phyloP scores from a whole-genome alignment of 768 basidiomycete genomes.

The Tylopilus balloui region DNA sequence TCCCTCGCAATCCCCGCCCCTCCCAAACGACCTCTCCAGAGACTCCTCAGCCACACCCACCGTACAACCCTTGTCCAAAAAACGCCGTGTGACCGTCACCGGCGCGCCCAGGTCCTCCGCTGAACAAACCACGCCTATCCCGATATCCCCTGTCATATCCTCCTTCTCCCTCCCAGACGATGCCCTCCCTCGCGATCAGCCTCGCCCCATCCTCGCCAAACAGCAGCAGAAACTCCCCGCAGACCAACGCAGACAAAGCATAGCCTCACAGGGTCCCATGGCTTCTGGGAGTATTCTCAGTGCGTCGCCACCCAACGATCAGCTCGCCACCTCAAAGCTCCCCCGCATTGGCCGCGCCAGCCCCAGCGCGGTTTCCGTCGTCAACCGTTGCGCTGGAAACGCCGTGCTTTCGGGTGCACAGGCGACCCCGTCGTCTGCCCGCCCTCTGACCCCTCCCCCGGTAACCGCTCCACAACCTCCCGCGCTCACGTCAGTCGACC shows the following conservation, averaged over 20 bases:
- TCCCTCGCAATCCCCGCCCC: conserved; percentile 36
- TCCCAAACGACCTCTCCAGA: conserved; percentile 5
- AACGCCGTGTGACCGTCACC: conserved; percentile 67
- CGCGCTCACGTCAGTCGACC: conserved; percentile 14
- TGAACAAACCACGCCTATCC: conserved; percentile 47
- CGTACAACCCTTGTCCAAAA: conserved; percentile 47
- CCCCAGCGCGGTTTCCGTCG: conserved; percentile 29
- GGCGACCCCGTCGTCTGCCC: conserved; percentile 20
- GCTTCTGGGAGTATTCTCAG: conserved; percentile 25
- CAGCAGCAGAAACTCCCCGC: conserved; percentile 69
- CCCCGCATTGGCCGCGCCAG: conserved; percentile 36
- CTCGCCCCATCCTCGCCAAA: conserved; percentile 55
- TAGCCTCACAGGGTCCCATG: conserved; percentile 24
- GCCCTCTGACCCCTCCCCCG: conserved; percentile 23
- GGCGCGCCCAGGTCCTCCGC: conserved; percentile 44
- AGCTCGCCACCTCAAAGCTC: conserved; percentile 28
- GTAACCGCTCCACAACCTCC: conserved; percentile 23
- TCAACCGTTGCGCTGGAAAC: conserved; percentile 27
- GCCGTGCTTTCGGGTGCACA: conserved; percentile 22
- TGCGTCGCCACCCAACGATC: conserved; percentile 21
- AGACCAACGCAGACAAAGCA: conserved; percentile 64
- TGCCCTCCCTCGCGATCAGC: conserved; percentile 37
- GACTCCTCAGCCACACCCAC: conserved; percentile 37
- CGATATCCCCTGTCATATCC: conserved; percentile 66
- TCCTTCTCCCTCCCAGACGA: conserved; percentile 59